Evolutionary conservation across 2,329 filamentous ascomycete species (phyloP), one percentile per base, ranked within the genome.

Genomic region (Beauveria caledonica): DNA sequence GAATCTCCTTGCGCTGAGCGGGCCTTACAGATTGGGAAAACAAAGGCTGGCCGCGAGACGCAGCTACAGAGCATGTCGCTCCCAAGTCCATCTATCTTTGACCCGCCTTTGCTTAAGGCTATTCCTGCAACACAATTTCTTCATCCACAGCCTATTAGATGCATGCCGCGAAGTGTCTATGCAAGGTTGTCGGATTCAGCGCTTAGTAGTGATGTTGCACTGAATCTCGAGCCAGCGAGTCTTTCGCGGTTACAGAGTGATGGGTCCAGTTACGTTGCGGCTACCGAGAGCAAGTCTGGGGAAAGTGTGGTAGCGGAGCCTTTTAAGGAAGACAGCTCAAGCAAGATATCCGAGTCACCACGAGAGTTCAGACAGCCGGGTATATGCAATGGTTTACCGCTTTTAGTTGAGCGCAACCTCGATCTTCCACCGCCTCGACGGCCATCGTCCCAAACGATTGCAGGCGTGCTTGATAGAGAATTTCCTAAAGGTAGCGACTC

Each of bases 61-160:
- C 40, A 42, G 17, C 2, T 60, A 9, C 50, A 54, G n/a, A 54
- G 50, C 29, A 42, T 25, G 11, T 23, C 50, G 23, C 42, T 48
- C 40, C 54, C 58, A 19, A 60, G 58, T 42, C 50, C 58, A 5
- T 60, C 58, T 9, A 25, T 25, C 17, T 27, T 49, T 15, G 42
- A 60, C 27, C 50, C 48, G 17, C 19, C 36, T 4, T 17, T 54
- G 23, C 29, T 42, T 29, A 60, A 42, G n/a, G 17, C 58, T 21
- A n/a, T 19, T 53, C 5, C 27, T 19, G 19, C 25, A 21, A 21
- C 25, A 10, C 52, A 52, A 7, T 50, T 17, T 45, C 45, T 61
- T 10, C 46, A 61, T 61, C 60, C 60, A 5, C 52, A 57, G n/a
- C 58, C 58, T 21, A 60, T 54, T 21, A 21, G 50, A n/a, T 21